Base-by-base conservation (phyloP, 331 rosid species). In the Prunus yedoensis region DNA sequence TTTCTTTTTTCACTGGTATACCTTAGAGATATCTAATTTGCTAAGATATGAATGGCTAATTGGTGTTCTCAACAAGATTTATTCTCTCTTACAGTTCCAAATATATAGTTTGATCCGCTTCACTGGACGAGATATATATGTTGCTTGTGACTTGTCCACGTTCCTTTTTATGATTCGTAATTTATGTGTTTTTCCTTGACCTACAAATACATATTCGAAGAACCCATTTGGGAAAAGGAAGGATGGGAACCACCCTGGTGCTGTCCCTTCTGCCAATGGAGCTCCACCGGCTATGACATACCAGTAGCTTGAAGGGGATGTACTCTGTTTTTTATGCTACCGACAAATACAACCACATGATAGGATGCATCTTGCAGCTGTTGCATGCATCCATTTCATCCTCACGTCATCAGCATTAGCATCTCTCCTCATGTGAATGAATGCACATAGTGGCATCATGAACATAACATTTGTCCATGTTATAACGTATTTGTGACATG, bases 351-450 rank as follows among this genome's bases (percentile, higher is more conserved):
- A 84, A 74, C 88, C 82, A 79, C 89, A 84, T 95, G 81, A 90
- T 95, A 95, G 91, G 98, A 89, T 92, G 97, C 97, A 95, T 95
- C 98, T 84, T 89, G 99, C 96, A 82, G 99, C 97, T 77, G 87
- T 91, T 87, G 85, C 92, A 90, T 95, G 97, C 98, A 92, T 95
- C 99, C 93, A 95, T 95, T 85, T 81, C 95, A 90, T 86, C 79
- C 75, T 89, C 94, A 90, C 91, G 92, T 88, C 93, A 90, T 95
- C 94, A 88, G 85, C 98, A 90, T 90, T 84, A 81, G 85, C 93
- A 94, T 94, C 92, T 85, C 83, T 85, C 85, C 84, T 87, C 90
- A 81, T 90, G 91, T 86, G 84, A 87, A 88, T 87, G 92, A 90
- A 84, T 85, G 89, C 96, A 86, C 91, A 8, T 89, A 80, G 80